These are phyloP conservation scores for Halocafeteria seosinensis DNA, from an alignment of 108 stramenopile genomes.

Conservation along the genomic window DNA sequence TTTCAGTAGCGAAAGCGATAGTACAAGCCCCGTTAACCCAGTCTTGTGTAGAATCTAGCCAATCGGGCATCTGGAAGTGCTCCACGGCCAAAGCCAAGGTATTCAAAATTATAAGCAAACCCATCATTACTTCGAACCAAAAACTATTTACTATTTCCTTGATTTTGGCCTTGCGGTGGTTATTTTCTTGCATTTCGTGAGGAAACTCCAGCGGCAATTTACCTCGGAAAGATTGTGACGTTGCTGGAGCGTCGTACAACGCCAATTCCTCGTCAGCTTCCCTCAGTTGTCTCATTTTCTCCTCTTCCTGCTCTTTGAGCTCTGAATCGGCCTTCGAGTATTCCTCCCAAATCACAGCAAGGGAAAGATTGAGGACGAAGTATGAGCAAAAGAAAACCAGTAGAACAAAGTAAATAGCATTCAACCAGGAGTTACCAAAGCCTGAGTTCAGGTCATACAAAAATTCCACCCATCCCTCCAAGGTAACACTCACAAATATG, in stretches of 20 bases:
- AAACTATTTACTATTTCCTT: no score
- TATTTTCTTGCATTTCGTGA: no score
- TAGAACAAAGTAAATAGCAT: conserved; percentile 18
- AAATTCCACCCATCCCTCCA: conserved; percentile 50
- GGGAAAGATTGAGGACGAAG: conserved; percentile 48
- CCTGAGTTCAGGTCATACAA: conserved; percentile 27
- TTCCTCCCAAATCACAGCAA: conserved; percentile 41
- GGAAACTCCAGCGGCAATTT: no score
- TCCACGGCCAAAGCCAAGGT: conserved; percentile 42
- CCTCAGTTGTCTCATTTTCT: background rate
- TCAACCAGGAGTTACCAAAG: no score
- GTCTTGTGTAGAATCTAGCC: conserved; percentile 15
- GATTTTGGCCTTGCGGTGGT: no score
- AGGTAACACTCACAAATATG: conserved; percentile 45
- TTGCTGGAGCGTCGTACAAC: no score
- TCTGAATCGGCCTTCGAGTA: conserved; percentile 22
- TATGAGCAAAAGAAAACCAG: conserved; percentile 44
- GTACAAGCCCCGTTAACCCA: conserved; percentile 31
- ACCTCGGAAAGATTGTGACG: no score
- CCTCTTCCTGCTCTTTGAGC: conserved; percentile 6
- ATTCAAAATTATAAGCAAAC: conserved; percentile 33
- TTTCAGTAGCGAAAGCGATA: conserved; percentile 40
- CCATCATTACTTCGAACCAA: background rate
- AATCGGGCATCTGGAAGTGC: conserved; percentile 32
- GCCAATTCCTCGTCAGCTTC: background rate